A percentile compares a stretch with the other conserved stretches of the same genome.
Evolutionary conservation across 306 rosid species (phyloP).

Genomic region (Parietaria judaica): DNA sequence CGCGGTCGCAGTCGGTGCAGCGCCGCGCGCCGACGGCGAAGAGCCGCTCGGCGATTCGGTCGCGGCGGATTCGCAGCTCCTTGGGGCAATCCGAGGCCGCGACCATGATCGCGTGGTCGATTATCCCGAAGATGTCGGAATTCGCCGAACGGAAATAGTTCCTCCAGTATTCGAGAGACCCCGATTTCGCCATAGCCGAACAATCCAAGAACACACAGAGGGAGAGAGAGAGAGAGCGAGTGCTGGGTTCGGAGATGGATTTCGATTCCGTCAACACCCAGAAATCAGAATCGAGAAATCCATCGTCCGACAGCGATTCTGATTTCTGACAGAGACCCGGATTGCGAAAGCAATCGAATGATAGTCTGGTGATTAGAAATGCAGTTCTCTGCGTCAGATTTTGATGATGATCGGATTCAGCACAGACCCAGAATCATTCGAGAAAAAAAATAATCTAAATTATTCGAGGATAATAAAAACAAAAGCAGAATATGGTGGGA

Average conservation of each 20-base stretch:
- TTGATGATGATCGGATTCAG: constrained; percentile 2
- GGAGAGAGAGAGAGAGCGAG: neutral
- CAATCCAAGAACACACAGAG: neutral
- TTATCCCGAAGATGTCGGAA: constrained; percentile 64
- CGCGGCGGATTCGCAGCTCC: constrained; percentile 64
- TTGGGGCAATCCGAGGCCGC: constrained; percentile 83
- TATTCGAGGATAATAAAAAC: constrained; percentile 4
- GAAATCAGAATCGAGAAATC: constrained; percentile 23
- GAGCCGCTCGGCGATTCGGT: constrained; percentile 66
- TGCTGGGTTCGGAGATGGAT: neutral
- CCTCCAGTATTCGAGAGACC: constrained; percentile 77
- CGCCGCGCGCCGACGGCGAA: constrained; percentile 43
- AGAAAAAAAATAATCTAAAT: neutral
- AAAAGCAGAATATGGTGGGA: neutral
- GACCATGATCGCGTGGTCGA: constrained; percentile 80
- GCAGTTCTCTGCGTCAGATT: neutral
- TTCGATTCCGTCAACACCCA: constrained; percentile 18
- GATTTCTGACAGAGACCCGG: neutral
- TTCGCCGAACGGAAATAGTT: constrained; percentile 55
- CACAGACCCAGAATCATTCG: constrained; percentile 10
- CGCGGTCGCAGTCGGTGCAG: constrained; percentile 66
- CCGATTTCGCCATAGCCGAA: constrained; percentile 38
- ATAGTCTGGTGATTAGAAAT: neutral
- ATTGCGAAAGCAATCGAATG: neutral
- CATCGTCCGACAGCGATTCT: constrained; percentile 9